These are phyloP conservation scores for Endocalyx cinctus DNA, from an alignment of 2,329 filamentous ascomycete species.

Conservation along the genomic window DNA sequence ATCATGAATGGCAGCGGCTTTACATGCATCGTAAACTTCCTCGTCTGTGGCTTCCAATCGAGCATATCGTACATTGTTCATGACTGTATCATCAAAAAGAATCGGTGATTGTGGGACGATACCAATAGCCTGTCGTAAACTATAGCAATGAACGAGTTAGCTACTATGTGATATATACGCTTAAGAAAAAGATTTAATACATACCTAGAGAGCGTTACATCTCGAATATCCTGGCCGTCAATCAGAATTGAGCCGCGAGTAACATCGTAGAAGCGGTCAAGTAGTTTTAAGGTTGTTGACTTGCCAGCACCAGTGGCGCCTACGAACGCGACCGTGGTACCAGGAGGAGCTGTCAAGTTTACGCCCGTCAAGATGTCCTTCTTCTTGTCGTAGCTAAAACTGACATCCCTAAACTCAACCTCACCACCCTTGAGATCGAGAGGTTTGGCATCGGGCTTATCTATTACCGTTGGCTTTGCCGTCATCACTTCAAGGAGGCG, in stretches of 20 bases:
- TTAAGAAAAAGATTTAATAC: slow-evolving; percentile 2
- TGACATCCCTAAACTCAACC: slow-evolving; percentile 51
- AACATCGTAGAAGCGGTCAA: slow-evolving; percentile 49
- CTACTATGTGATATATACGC: background rate
- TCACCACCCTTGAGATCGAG: slow-evolving; percentile 48
- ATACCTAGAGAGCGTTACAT: slow-evolving; percentile 34
- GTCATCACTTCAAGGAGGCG: slow-evolving; percentile 54
- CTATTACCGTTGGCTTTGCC: slow-evolving; percentile 51
- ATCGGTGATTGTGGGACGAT: slow-evolving; percentile 42
- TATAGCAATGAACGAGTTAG: slow-evolving; percentile 9
- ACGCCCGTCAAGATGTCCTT: slow-evolving; percentile 53
- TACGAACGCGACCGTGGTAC: slow-evolving; percentile 55
- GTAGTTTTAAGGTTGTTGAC: slow-evolving; percentile 43
- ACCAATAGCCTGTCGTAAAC: slow-evolving; percentile 37
- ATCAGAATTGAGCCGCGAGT: slow-evolving; percentile 40
- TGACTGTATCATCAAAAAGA: slow-evolving; percentile 50
- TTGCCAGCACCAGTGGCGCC: slow-evolving; percentile 54
- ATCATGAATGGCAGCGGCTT: slow-evolving; percentile 50
- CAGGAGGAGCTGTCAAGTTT: slow-evolving; percentile 44
- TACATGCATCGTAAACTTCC: slow-evolving; percentile 47
- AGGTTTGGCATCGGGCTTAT: slow-evolving; percentile 44
- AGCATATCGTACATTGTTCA: slow-evolving; percentile 52
- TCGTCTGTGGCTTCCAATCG: slow-evolving; percentile 43
- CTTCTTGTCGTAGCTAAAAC: slow-evolving; percentile 56
- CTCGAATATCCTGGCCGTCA: slow-evolving; percentile 40